Base-by-base conservation (phyloP, 2,329 filamentous ascomycete species). In the Chaetomiaceae sp. region DNA sequence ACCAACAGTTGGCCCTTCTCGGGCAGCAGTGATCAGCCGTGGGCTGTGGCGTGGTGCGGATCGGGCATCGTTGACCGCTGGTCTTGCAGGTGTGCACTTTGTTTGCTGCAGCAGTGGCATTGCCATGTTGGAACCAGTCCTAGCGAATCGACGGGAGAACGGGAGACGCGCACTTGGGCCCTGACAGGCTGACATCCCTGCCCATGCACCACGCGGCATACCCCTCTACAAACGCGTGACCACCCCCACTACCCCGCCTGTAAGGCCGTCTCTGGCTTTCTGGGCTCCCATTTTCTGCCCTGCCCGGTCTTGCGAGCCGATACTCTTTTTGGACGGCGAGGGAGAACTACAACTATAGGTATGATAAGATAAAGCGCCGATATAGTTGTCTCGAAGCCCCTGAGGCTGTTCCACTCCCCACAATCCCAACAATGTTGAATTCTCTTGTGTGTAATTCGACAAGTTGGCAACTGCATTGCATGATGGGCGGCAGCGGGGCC, bases 1-100 rank as follows among this genome's bases (percentile, higher is more conserved):
- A 16, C 10, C 16, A 30, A n/a, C 16, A 38, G 29, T n/a, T 30
- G 6, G 49, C 50, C 45, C 40, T 36, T 37, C 54, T 59, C 51
- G 54, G 56, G 56, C 58, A 56, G 46, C 46, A 53, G 34, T 20
- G 48, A 55, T 33, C 46, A 49, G 44, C 46, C 30, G 27, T 11
- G 8, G 13, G 44, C 42, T 16, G 25, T 27, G 13, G 13, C 10
- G 32, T 36, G 27, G 21, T 33, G 16, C 30, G 42, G 32, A 50
- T 54, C 52, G 41, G 53, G 47, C 56, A 50, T 43, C 54, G 38
- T 55, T 58, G 54, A 57, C 56, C 53, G 57, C 59, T 55, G 57
- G 43, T 49, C 47, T 30, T 51, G 56, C 56, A 55, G 38, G 18
- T 33, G 29, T 33, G n/a, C 11, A 13, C n/a, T 27, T 18, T 34